Evolutionary conservation across 2,329 filamentous ascomycete genomes (phyloP), one percentile per base, ranked within the genome.

Genomic region (Fusarium floridanum): DNA sequence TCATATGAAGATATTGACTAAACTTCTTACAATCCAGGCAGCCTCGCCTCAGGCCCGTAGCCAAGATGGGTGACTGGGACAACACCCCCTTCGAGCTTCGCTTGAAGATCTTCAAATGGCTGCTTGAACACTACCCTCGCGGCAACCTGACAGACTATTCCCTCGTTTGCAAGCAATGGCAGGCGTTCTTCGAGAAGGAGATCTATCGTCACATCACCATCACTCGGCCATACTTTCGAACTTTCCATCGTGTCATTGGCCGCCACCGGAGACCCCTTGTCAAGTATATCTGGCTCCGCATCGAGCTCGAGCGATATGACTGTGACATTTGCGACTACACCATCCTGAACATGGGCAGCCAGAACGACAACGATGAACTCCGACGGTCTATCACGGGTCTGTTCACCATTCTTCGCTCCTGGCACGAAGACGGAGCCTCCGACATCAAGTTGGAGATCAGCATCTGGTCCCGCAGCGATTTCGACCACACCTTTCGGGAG

Each of bases 161-260:
- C 7, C 48, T 63, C 11, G 50, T 67, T 4, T 59, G 32, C 48
- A 56, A 50, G 24, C 24, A 50, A 17, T 67, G 60, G 60, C 65
- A 59, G 17, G 9, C 17, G 2, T 39, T 48, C 27, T 67, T 67
- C 32, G 65, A 67, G 36, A 67, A 50, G 48, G 17, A 20, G 11
- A 57, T 64, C 10, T 67, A 64, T 24, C 37, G 39, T 17, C 65
- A 39, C 24, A 50, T 67, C 10, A 67, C 60, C 8, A 22, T 67
- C 16, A 55, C 32, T 22, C 39, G 9, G 9, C 29, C 39, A 14
- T 27, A 36, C 17, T 12, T 64, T 6, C 12, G 14, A 20, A 34
- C 34, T 20, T 37, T 67, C 14, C 10, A 67, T 17, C 20, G 11
- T 2, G 4, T 22, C 20, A 29, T 56, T 17, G 11, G 11, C 32